Evolutionary conservation across 768 basidiomycete genomes (phyloP), one percentile per base, ranked within the genome.

Genomic region (Amanita pseudoporphyria): DNA sequence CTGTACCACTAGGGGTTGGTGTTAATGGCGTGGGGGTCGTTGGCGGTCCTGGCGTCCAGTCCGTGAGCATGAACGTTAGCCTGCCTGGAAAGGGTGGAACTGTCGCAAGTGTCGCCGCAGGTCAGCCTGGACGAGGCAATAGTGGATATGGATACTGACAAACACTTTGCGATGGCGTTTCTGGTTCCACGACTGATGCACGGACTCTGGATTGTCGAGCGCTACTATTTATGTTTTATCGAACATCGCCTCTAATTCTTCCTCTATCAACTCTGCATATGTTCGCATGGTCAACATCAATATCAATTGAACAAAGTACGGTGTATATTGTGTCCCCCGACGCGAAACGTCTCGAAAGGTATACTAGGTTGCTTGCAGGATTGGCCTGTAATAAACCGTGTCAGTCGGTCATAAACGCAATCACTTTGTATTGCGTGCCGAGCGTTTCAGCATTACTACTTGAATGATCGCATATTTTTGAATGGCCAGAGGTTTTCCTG

Each of bases 11-110:
- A 16, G 60, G 59, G n/a, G 57, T 60, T 19, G 54, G 53, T 36
- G 47, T 53, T 6, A 59, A 47, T 35, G 47, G 44, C 19, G 57
- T 60, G 9, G 55, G 53, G 28, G 47, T 53, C 7, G 56, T 60
- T 28, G 60, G 57, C 14, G 62, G 61, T 12, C 60, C 62, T n/a
- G 61, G 62, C 26, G 64, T 62, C 9, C 72, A 71, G 41, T 71
- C 72, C 13, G 69, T 74, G 28, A 69, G 71, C 56, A 72, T 74
- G 69, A 72, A 69, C 52, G 71, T 74, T 33, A 69, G 59, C 55
- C 59, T 74, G 12, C 53, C 60, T 7, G 54, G 51, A 35, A 63
- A 63, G 44, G 58, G 61, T 6, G 63, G 61, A 21, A 60, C 53
- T 40, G 62, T 60, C 26, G 61, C 63, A 3, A 36, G 18, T 21